A percentile compares a stretch with the other conserved stretches of the same genome.
Evolutionary conservation across 108 stramenopile species (phyloP).

Genomic region (Bacterosira constricta): DNA sequence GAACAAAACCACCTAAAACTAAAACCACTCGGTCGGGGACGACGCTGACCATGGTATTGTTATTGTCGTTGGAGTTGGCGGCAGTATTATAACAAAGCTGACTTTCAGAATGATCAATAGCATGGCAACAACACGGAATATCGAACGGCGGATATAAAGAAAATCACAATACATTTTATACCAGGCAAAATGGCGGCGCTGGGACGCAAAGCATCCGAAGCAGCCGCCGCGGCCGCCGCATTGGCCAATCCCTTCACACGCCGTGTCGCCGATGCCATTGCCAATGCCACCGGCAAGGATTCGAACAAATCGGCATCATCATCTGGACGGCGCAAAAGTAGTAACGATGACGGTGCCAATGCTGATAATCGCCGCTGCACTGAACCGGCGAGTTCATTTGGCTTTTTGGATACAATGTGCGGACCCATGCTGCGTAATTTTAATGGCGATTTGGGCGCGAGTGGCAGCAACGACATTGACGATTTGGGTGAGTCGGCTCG

Average conservation of each 20-base stretch:
- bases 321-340: background rate
- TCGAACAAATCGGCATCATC: background rate
- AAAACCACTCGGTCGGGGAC: no score
- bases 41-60: no score
- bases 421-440: slow-evolving; percentile 38
- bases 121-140: no score
- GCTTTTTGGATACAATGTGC: slow-evolving; percentile 49
- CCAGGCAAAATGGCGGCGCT: no score
- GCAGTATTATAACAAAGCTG: no score
- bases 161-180: no score
- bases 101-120: no score
- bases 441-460: background rate
- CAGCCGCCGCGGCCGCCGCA: background rate
- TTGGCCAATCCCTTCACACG: background rate
- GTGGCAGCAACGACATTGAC: slow-evolving; percentile 20
- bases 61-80: no score
- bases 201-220: slow-evolving; percentile 20
- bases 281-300: background rate
- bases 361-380: background rate
- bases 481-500: slow-evolving; percentile 6
- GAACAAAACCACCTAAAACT: no score
- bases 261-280: background rate
- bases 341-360: slow-evolving; percentile 1
- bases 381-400: background rate
- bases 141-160: no score